A percentile compares a stretch with the other conserved stretches of the same genome.
These are phyloP conservation scores for Pseudoperonospora humuli DNA, from an alignment of 352 stramenopile species.

Conservation along the genomic window DNA sequence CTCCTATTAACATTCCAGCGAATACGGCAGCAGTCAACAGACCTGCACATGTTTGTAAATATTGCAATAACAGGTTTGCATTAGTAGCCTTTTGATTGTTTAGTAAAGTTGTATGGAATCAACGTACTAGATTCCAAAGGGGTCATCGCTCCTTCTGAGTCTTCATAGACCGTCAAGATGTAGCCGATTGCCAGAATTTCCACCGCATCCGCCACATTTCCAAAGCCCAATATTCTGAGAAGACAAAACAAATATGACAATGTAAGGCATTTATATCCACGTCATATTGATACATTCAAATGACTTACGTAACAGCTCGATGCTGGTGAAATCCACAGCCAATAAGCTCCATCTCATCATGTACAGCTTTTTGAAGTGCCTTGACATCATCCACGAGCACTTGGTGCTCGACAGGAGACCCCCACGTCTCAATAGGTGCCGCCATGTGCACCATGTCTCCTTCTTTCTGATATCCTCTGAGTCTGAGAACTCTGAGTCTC, in stretches of 20 bases:
- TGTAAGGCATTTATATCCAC: no score
- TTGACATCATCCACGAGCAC: conserved; percentile 54
- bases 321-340: conserved; percentile 66
- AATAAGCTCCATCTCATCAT: conserved; percentile 69
- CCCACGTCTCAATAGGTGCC: conserved; percentile 21
- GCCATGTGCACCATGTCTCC: conserved; percentile 3
- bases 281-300: no score
- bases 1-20: conserved; percentile 81
- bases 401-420: conserved; percentile 9
- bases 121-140: conserved; percentile 71
- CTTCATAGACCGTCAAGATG: conserved; percentile 75
- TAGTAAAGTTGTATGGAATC: neutral
- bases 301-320: conserved; percentile 53
- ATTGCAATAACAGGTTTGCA: conserved; percentile 7
- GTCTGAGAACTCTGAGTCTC: conserved; percentile 3
- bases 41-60: conserved; percentile 38
- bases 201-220: conserved; percentile 85
- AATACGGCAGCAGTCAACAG: conserved; percentile 85
- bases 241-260: neutral
- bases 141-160: conserved; percentile 51
- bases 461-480: conserved; percentile 2
- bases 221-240: conserved; percentile 58
- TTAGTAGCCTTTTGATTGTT: neutral
- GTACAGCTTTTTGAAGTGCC: conserved; percentile 53
- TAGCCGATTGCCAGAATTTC: conserved; percentile 89